These are phyloP conservation scores for Debaryomyces maramus DNA, from an alignment of 805 yeast genomes.

Conservation along the genomic window DNA sequence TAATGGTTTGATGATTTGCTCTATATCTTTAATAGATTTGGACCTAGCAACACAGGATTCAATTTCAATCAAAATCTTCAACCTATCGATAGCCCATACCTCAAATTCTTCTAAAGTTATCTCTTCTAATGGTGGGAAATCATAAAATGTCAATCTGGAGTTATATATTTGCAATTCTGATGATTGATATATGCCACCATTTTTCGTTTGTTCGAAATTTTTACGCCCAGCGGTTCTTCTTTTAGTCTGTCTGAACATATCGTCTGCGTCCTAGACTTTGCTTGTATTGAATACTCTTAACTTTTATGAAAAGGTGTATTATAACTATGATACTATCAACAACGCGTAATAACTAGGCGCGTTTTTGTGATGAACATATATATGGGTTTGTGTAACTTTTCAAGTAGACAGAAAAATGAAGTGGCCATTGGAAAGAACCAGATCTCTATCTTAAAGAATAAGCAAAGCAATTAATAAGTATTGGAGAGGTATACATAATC, in stretches of 20 bases:
- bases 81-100: slow-evolving; percentile 90
- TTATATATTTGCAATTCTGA: slow-evolving; percentile 44
- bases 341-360: slow-evolving; percentile 6
- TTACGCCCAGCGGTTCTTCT: slow-evolving; percentile 73
- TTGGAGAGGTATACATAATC: neutral
- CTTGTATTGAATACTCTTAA: too few relatives aligned
- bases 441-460: neutral
- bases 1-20: slow-evolving; percentile 61
- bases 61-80: slow-evolving; percentile 78
- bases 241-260: slow-evolving; percentile 72
- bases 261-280: too few relatives aligned
- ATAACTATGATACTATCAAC: too few relatives aligned
- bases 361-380: neutral
- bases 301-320: too few relatives aligned
- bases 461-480: neutral
- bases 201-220: slow-evolving; percentile 50
- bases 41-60: slow-evolving; percentile 72
- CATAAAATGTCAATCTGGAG: slow-evolving; percentile 71
- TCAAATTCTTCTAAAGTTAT: slow-evolving; percentile 92
- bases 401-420: neutral
- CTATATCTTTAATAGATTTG: slow-evolving; percentile 63
- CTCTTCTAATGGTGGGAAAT: slow-evolving; percentile 75
- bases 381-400: slow-evolving; percentile 3
- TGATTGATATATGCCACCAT: slow-evolving; percentile 23
- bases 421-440: neutral